Evolutionary conservation across 73 alveolate genomes (phyloP).

Genomic region (Paramecium tetraurelia): DNA sequence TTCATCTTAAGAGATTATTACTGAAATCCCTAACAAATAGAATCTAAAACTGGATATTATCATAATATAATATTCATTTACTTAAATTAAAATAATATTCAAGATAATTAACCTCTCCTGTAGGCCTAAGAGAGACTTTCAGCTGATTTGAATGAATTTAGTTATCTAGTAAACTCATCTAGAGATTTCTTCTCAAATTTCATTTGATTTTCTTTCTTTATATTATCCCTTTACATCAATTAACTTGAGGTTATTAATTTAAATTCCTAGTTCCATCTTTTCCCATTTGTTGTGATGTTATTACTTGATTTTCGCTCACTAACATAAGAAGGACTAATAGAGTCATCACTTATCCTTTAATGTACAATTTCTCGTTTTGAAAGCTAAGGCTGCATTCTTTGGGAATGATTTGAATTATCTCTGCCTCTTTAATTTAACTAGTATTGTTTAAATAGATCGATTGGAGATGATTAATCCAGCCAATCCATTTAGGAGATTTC

Average conservation of each 20-base stretch:
- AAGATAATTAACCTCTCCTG: neutral
- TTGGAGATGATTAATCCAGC: neutral
- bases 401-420: neutral
- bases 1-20: too few species aligned
- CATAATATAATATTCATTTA: neutral
- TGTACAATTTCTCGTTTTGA: neutral
- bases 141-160: neutral
- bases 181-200: neutral
- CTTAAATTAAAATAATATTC: neutral
- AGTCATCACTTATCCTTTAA: neutral
- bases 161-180: neutral
- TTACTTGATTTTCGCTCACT: neutral
- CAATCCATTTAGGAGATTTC: neutral
- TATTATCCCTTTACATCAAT: neutral
- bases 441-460: neutral
- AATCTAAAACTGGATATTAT: too few species aligned
- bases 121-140: neutral
- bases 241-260: neutral
- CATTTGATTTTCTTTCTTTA: neutral
- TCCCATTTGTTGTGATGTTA: neutral
- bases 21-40: neutral
- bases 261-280: neutral
- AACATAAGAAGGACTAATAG: neutral
- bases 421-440: neutral
- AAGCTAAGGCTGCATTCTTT: neutral